Evolutionary conservation across 2,329 filamentous ascomycete genomes (phyloP), one percentile per base, ranked within the genome.

Genomic region (Lasiodiplodia citricola): DNA sequence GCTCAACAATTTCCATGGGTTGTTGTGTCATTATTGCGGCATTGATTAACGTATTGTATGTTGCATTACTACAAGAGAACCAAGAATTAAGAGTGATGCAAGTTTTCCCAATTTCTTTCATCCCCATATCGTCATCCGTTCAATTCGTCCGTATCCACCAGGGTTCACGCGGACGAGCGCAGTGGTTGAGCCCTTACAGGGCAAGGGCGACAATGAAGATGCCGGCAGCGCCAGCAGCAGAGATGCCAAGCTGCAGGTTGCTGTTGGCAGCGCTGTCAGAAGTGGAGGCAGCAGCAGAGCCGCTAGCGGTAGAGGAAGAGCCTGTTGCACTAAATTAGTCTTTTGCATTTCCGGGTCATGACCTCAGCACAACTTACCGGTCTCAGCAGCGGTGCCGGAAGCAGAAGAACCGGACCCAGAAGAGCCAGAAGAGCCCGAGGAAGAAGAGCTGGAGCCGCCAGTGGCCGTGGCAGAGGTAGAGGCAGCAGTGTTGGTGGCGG

Each of bases 121-220:
- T 38, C 60, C 21, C 47, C 47, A n/a, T 23, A 50, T 52, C 60
- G 47, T 64, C 51, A 31, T 52, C 21, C 60, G 38, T 52, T 64
- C 60, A 64, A 25, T 18, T 64, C 60, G 14, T 64, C 31, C 60
- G 11, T 23, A 16, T 38, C 60, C 47, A 37, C 60, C 60, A 31
- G 3, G 6, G 18, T 47, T 23, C 38, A 10, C 3, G 13, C 13
- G 7, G 21, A 14, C n/a, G 41, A 5, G 57, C 38, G 21, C 14
- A 11, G 14, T 51, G 44, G 14, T n/a, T 37, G n/a, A 13, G 8
- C 23, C 4, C 54, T 70, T 79, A 80, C 74, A 80, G 75, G 66
- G 76, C 79, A 73, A 81, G 78, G 60, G 78, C 71, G 60, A 77
- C 79, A 67, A 80, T 68, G 67, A 73, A 64, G 37, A 80, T 75